A percentile compares a stretch with the other conserved stretches of the same genome.
These are phyloP conservation scores for Phialophora tarda DNA, from an alignment of 2,329 filamentous ascomycete genomes.

Conservation along the genomic window DNA sequence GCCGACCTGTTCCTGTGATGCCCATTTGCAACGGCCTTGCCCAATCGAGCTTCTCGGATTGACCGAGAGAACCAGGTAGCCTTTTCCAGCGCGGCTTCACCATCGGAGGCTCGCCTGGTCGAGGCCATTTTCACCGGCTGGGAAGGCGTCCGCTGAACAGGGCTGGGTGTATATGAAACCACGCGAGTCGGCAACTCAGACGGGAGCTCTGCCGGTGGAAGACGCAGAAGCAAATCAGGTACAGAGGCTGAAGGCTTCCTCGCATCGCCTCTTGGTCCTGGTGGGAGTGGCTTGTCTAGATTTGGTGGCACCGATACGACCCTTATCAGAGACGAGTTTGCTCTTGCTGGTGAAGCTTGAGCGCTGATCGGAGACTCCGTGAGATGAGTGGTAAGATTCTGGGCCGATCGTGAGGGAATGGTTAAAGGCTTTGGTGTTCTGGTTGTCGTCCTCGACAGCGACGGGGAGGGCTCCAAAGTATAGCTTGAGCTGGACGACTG, in stretches of 20 bases:
- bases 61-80: conserved; percentile 25
- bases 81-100: conserved; percentile 17
- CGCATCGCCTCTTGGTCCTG: conserved; percentile 22
- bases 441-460: conserved; percentile 13
- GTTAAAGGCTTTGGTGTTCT: conserved; percentile 11
- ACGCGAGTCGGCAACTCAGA: conserved; percentile 13
- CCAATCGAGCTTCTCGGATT: conserved; percentile 15
- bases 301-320: conserved; percentile 24
- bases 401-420: conserved; percentile 4
- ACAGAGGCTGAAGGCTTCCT: conserved; percentile 26
- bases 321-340: conserved; percentile 16
- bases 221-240: conserved; percentile 25
- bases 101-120: conserved; percentile 15
- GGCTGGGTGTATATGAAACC: background rate
- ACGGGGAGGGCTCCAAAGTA: conserved; percentile 26
- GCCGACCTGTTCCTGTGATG: conserved; percentile 26
- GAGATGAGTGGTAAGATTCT: background rate
- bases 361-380: conserved; percentile 10
- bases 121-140: conserved; percentile 18
- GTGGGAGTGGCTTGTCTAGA: conserved; percentile 35
- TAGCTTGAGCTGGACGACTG: conserved; percentile 37
- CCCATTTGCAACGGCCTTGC: conserved; percentile 10
- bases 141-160: conserved; percentile 7
- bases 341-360: conserved; percentile 8
- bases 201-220: conserved; percentile 19